Base-by-base conservation (phyloP, 345 rosid species). In the Linum tenue region DNA sequence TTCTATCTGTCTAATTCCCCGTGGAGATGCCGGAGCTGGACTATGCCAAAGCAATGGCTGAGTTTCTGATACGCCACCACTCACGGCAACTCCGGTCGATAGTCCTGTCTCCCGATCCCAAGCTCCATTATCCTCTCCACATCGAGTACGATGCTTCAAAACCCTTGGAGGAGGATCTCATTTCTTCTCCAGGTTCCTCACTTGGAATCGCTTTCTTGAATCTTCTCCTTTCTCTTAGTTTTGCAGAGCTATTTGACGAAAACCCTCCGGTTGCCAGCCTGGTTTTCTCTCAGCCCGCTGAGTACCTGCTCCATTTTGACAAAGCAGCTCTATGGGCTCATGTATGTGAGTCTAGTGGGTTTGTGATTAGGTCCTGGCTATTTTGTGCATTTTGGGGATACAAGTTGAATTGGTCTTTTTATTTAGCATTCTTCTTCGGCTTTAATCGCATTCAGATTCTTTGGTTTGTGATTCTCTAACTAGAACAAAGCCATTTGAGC, bases 271-370 rank as follows among this genome's bases (percentile, higher is more conserved):
- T 92, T 42, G 82, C 96, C 64, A 85, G 63, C 59, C 84, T 77
- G 39, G 77, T 90, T 22, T 88, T 79, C 77, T 78, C 76, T 53
- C 73, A 80, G 67, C 97, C 97, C 3, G 55, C 74, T 42, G 73
- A 67, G 64, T 83, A 73, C 58, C 79, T 92, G 75, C 82, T 80
- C 9, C 80, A 57, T 59, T 83, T 90, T 36, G 86, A 92, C 73
- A 83, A 77, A 14, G 90, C 94, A 4, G 97, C 96, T 42, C 37
- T 86, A 65, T 72, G 86, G 82, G 97, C 98, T 72, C 92, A 84
- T 62, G 98, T 90, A 37, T 12, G 42, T 39, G 14, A 37, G 38
- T 37, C 59, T 56, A 9, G 37, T 57, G 9, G n/a, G 17, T 57
- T 57, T 16, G 37, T 57, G 7, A 5, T 56, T 10, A 8, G 3